A percentile compares a stretch with the other conserved stretches of the same genome.
These are phyloP conservation scores for Talaromyces pinophilus DNA, from an alignment of 2,329 filamentous ascomycete genomes.

Conservation along the genomic window DNA sequence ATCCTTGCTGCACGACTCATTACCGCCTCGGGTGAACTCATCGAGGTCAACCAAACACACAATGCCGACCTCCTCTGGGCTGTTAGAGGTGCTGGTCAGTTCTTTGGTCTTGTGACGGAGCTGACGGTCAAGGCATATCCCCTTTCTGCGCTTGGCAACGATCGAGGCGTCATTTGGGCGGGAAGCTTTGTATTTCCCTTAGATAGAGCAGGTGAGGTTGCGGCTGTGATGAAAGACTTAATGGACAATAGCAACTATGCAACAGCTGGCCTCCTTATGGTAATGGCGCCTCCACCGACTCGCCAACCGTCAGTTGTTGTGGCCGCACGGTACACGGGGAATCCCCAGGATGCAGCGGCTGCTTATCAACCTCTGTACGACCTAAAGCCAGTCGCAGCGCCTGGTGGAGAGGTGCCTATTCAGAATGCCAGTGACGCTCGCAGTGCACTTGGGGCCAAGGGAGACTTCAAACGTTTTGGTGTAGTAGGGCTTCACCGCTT, in stretches of 20 bases:
- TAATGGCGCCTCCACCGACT: slow-evolving; percentile 30
- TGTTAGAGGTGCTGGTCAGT: slow-evolving; percentile 34
- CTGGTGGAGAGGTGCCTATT: slow-evolving; percentile 11
- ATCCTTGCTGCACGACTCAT: slow-evolving; percentile 13
- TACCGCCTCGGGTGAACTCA: slow-evolving; percentile 15
- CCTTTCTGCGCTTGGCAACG: background rate
- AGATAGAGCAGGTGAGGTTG: slow-evolving; percentile 3
- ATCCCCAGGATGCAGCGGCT: slow-evolving; percentile 18
- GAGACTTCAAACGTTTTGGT: slow-evolving; percentile 27
- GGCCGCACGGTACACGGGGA: slow-evolving; percentile 23
- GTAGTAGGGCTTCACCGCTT: slow-evolving; percentile 29
- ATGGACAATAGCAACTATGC: slow-evolving; percentile 14
- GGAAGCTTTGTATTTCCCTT: slow-evolving; percentile 15
- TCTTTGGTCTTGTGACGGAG: slow-evolving; percentile 37
- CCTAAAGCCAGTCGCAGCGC: slow-evolving; percentile 23
- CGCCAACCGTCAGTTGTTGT: slow-evolving; percentile 32
- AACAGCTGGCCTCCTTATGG: slow-evolving; percentile 26
- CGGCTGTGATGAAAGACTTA: slow-evolving; percentile 8
- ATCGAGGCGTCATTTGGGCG: slow-evolving; percentile 26
- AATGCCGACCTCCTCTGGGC: slow-evolving; percentile 32
- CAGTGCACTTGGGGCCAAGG: slow-evolving; percentile 24
- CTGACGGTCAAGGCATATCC: slow-evolving; percentile 9
- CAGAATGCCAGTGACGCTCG: slow-evolving; percentile 23
- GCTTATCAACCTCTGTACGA: slow-evolving; percentile 27
- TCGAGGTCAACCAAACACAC: slow-evolving; percentile 31